Percentiles rank a stretch among this genome's conserved stretches.
Evolutionary conservation across 441 rosid genomes (phyloP).

Genomic region (Gossypium davidsonii): DNA sequence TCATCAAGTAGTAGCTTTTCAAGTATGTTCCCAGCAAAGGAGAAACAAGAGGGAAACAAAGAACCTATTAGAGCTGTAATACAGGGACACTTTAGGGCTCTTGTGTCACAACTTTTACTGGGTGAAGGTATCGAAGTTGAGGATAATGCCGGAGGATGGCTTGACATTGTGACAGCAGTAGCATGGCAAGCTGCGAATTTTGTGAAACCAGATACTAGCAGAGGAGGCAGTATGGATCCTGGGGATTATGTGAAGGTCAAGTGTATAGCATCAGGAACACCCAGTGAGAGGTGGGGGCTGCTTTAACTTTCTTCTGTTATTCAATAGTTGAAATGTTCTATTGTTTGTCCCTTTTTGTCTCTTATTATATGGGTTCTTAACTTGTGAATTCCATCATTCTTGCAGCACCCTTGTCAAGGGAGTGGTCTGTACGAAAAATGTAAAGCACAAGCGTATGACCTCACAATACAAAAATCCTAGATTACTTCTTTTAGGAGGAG

Average conservation of each 20-base stretch:
- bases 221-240: slow-evolving; percentile 99
- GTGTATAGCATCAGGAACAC: slow-evolving; percentile 79
- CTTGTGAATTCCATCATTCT: slow-evolving; percentile 9
- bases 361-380: slow-evolving; percentile 8
- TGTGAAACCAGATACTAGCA: slow-evolving; percentile 93
- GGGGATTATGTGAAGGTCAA: slow-evolving; percentile 84
- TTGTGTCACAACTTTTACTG: slow-evolving; percentile 72
- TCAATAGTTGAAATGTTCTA: background rate
- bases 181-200: slow-evolving; percentile 95
- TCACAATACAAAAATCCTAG: slow-evolving; percentile 84
- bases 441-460: slow-evolving; percentile 95
- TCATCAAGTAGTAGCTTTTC: slow-evolving; percentile 74
- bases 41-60: slow-evolving; percentile 57
- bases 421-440: slow-evolving; percentile 85
- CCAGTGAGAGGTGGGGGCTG: slow-evolving; percentile 62
- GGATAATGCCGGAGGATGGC: slow-evolving; percentile 58
- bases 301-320: background rate
- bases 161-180: slow-evolving; percentile 61
- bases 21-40: slow-evolving; percentile 47
- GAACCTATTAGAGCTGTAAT: slow-evolving; percentile 68
- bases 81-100: slow-evolving; percentile 90
- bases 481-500: slow-evolving; percentile 81
- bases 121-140: slow-evolving; percentile 58
- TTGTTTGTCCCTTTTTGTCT: background rate
- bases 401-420: slow-evolving; percentile 77